A percentile compares a stretch with the other conserved stretches of the same genome.
Conservation (phyloP, 192 early-diverging fungal genomes). For the Umbelopsis ramanniana region DNA sequence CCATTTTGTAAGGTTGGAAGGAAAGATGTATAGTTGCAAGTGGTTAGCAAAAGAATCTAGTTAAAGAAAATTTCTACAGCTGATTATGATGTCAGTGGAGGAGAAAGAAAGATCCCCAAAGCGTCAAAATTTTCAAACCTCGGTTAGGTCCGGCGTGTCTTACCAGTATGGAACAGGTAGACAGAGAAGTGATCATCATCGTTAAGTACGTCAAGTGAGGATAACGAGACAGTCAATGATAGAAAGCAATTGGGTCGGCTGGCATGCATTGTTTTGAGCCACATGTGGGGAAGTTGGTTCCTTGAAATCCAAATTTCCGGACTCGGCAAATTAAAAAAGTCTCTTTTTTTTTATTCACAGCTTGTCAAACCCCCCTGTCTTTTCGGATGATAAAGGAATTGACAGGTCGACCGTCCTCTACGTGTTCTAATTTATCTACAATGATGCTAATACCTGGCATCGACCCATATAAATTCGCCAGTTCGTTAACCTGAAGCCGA, state of each 20-base stretch:
- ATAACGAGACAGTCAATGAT: too few relatives aligned
- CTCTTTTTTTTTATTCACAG: neutral
- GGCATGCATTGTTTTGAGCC: too few relatives aligned
- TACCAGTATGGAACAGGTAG: neutral
- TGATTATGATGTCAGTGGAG: conserved; percentile 18
- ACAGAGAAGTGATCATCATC: neutral
- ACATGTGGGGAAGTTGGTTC: too few relatives aligned
- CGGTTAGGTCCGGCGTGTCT: neutral
- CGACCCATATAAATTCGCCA: conserved; percentile 20
- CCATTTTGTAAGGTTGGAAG: neutral
- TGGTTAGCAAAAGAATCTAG: neutral
- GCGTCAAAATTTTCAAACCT: neutral
- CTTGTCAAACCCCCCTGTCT: neutral
- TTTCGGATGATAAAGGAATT: conserved; percentile 38
- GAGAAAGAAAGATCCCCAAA: neutral
- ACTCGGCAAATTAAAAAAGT: too few relatives aligned
- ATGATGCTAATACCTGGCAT: conserved; percentile 33
- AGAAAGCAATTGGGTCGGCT: too few relatives aligned
- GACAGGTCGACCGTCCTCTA: conserved; percentile 48
- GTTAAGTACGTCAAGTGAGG: too few relatives aligned
- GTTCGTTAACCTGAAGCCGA: conserved; percentile 36
- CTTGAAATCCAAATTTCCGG: too few relatives aligned
- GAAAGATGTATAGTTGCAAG: neutral
- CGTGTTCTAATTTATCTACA: conserved; percentile 33
- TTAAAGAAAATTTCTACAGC: neutral